A percentile compares a stretch with the other conserved stretches of the same genome.
phyloP scores from a whole-genome alignment of 176 grass and related monocot species.

The Bothriochloa decipiens region DNA sequence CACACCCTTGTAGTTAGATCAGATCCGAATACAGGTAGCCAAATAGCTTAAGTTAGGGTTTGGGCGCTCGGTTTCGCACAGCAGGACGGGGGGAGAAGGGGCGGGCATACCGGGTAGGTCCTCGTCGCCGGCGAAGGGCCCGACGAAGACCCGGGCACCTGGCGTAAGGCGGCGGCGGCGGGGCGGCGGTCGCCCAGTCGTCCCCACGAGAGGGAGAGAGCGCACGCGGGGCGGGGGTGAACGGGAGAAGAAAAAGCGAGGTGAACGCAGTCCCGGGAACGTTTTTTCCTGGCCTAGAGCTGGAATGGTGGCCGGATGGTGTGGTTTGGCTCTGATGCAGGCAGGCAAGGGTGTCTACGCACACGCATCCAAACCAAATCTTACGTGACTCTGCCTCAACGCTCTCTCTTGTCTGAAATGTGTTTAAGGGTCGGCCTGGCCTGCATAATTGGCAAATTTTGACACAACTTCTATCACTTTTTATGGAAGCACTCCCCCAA shows the following conservation, averaged over 20 bases:
- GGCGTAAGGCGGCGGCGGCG: background rate
- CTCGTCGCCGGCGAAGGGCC: background rate
- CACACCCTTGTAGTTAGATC: background rate
- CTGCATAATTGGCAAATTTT: background rate
- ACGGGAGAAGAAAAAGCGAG: background rate
- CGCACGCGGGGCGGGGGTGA: background rate
- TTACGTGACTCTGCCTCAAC: background rate
- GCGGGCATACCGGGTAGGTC: too few species aligned
- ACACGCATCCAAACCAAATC: background rate
- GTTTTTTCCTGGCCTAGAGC: background rate
- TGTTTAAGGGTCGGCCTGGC: background rate
- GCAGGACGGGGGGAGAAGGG: too few species aligned
- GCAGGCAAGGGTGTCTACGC: background rate
- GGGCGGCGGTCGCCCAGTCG: constrained; percentile 1
- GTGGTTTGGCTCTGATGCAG: background rate
- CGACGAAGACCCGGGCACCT: background rate
- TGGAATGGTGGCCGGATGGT: background rate
- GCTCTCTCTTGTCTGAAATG: background rate
- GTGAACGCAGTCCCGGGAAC: background rate
- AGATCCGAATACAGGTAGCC: background rate
- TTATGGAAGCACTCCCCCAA: too few species aligned
- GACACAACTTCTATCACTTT: too few species aligned
- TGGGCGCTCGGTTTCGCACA: background rate
- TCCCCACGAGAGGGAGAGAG: background rate
- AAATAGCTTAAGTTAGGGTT: background rate